Base-by-base conservation (phyloP, 106 monocot genomes). In the Vanilla planifolia region DNA sequence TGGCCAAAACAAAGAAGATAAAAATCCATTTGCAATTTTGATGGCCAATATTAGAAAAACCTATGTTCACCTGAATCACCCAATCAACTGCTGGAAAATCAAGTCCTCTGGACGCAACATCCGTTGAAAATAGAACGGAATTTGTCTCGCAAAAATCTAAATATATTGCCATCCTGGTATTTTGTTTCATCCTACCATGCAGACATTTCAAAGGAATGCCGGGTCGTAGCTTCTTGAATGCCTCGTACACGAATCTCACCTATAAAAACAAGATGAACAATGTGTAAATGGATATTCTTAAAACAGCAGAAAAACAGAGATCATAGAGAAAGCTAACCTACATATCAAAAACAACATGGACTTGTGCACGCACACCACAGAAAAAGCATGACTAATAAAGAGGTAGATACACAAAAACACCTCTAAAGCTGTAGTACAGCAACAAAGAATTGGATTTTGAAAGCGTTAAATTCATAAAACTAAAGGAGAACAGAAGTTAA, bases 221-320 rank as follows among this genome's bases (percentile, higher is more conserved):
- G 35, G 96, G 96, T 14, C 91, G 83, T 19, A 96, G 82, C 60
- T 96, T 96, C 61, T 71, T 96, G 48, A 96, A 96, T 63, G 71
- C 48, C 70, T 96, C 96, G 58, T 81, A 82, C 17, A 96, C 90
- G 71, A 81, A 96, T 75, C 84, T 91, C 43, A 96, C 96, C 96
- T 96, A 36, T 9, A 53, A 5, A n/a, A n/a, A n/a, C n/a, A n/a
- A n/a, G n/a, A n/a, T n/a, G n/a, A n/a, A n/a, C n/a, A n/a, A n/a
- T n/a, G n/a, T n/a, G n/a, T n/a, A n/a, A n/a, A n/a, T n/a, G n/a
- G n/a, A n/a, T n/a, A n/a, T n/a, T n/a, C n/a, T n/a, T n/a, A n/a
- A n/a, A n/a, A n/a, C n/a, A n/a, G n/a, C n/a, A n/a, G n/a, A n/a
- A n/a, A n/a, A n/a, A n/a, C n/a, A n/a, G n/a, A n/a, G n/a, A n/a